Percentiles rank a stretch among this genome's conserved stretches.
Evolutionary conservation across 2,329 filamentous ascomycete genomes (phyloP).

Genomic region (Colletotrichum navitas): DNA sequence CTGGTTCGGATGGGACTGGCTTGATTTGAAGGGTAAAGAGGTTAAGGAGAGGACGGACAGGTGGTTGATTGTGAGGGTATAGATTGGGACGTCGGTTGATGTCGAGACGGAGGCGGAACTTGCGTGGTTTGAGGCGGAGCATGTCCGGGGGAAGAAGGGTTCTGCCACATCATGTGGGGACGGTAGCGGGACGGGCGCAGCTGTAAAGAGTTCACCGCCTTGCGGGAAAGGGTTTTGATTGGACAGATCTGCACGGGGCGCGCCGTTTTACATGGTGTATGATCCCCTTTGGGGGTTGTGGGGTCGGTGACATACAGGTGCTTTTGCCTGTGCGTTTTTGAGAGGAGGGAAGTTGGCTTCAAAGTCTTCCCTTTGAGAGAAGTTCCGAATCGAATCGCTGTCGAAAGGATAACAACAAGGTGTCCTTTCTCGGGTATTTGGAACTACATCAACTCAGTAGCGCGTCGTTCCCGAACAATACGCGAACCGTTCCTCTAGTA

Average conservation of each 20-base stretch:
- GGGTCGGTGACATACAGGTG: constrained; percentile 13
- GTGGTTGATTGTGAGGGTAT: neutral
- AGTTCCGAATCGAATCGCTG: too few species aligned
- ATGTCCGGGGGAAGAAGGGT: constrained; percentile 18
- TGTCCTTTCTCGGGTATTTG: constrained; percentile 59
- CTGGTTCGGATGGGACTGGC: neutral
- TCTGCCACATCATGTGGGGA: constrained; percentile 28
- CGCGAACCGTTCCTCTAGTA: neutral
- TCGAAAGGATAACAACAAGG: constrained; percentile 42
- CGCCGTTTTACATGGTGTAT: neutral
- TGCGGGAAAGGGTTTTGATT: neutral
- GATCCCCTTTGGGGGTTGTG: neutral
- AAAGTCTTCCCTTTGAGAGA: neutral
- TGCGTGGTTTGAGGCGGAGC: constrained; percentile 23
- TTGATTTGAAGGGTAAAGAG: too few species aligned
- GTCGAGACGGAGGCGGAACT: neutral
- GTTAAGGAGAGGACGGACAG: too few species aligned
- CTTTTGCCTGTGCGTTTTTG: neutral
- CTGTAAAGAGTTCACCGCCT: constrained; percentile 2
- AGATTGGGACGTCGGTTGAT: neutral
- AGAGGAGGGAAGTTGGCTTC: neutral
- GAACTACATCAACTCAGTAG: constrained; percentile 66
- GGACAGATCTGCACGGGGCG: neutral
- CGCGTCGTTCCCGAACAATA: constrained; percentile 56
- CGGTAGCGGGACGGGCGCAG: neutral